Evolutionary conservation across 1,284 basidiomycete genomes (phyloP).

Genomic region (Athelia psychrophila): DNA sequence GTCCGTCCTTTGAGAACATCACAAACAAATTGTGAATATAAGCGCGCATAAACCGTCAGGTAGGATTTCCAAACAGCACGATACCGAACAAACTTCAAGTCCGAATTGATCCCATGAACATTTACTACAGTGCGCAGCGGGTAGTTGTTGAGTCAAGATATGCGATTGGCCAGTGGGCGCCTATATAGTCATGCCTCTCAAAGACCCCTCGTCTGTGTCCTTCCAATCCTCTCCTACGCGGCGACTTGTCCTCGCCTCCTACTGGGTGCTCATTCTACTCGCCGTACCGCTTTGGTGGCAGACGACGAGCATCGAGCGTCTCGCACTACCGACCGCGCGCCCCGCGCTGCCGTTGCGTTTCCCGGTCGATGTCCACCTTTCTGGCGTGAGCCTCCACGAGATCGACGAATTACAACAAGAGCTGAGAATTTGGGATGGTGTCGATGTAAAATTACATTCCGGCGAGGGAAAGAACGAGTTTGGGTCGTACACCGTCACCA

Average conservation of each 20-base stretch:
- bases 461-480: no score
- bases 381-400: constrained; percentile 20
- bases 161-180: no score
- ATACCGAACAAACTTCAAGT: no score
- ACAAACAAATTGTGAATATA: no score
- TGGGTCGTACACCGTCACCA: no score
- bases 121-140: no score
- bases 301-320: constrained; percentile 82
- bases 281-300: constrained; percentile 87
- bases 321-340: constrained; percentile 70
- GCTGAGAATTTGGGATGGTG: not conserved
- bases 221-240: constrained; percentile 49
- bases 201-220: constrained; percentile 26
- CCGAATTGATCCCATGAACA: no score
- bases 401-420: no score
- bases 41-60: no score
- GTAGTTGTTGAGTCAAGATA: no score
- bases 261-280: constrained; percentile 72
- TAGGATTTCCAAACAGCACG: no score
- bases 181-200: not conserved
- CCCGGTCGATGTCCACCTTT: constrained; percentile 50
- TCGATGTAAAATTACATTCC: constrained; percentile 7
- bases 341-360: constrained; percentile 44
- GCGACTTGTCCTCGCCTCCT: constrained; percentile 62
- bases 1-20: no score